A percentile compares a stretch with the other conserved stretches of the same genome.
These are phyloP conservation scores for Suhomyces anneliseae DNA, from an alignment of 1,139 yeast species.

Conservation along the genomic window DNA sequence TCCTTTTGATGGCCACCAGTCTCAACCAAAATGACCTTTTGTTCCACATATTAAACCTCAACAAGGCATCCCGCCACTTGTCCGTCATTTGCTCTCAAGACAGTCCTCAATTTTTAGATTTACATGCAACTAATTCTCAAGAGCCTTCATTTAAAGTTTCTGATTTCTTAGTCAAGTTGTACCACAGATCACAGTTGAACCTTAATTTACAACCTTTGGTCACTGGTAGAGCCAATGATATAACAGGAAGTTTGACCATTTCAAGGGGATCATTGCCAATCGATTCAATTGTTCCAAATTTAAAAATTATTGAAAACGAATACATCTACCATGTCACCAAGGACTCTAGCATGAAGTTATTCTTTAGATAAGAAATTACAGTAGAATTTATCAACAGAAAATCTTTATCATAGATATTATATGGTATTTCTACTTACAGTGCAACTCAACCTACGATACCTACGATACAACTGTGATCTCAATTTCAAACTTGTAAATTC, in stretches of 20 bases:
- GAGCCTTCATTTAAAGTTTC: slow-evolving; percentile 42
- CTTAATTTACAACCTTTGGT: slow-evolving; percentile 62
- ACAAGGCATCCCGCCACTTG: slow-evolving; percentile 33
- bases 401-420: background rate
- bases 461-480: no score
- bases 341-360: slow-evolving; percentile 50
- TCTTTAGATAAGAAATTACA: slow-evolving; percentile 30
- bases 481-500: no score
- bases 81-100: slow-evolving; percentile 37
- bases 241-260: slow-evolving; percentile 69
- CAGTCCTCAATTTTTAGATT: slow-evolving; percentile 40
- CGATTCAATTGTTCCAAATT: slow-evolving; percentile 13
- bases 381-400: no score
- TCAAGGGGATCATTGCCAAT: slow-evolving; percentile 50
- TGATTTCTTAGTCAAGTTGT: slow-evolving; percentile 47
- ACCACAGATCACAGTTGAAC: slow-evolving; percentile 51
- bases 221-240: slow-evolving; percentile 82
- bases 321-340: slow-evolving; percentile 62
- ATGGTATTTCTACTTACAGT: background rate
- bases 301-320: slow-evolving; percentile 55
- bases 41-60: slow-evolving; percentile 35
- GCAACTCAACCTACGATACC: no score
- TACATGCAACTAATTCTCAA: slow-evolving; percentile 23
- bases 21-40: slow-evolving; percentile 36
- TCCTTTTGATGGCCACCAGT: slow-evolving; percentile 45